phyloP scores from a whole-genome alignment of 805 yeast species.

The Ogataea henricii region DNA sequence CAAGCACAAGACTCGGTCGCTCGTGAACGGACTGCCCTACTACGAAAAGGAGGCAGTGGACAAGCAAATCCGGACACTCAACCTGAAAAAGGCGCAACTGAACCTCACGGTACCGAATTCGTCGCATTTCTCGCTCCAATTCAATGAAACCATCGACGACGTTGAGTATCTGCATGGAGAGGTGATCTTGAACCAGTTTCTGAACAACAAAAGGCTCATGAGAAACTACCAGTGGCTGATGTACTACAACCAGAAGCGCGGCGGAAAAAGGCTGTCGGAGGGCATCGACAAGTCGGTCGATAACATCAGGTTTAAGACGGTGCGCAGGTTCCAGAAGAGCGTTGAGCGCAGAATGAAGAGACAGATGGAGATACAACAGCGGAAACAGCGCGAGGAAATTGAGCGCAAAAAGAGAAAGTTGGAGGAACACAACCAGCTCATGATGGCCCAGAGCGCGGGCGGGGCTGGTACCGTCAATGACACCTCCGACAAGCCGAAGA shows the following conservation, averaged over 20 bases:
- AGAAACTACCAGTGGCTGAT: constrained; percentile 50
- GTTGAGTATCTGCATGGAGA: constrained; percentile 52
- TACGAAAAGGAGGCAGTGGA: constrained; percentile 35
- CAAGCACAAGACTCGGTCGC: constrained; percentile 22
- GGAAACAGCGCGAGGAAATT: constrained; percentile 17
- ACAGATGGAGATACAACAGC: constrained; percentile 22
- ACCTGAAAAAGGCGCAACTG: constrained; percentile 31
- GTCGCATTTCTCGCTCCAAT: constrained; percentile 30
- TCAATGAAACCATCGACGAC: constrained; percentile 43
- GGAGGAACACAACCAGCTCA: constrained; percentile 9
- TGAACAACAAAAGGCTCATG: constrained; percentile 43
- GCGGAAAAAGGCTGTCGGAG: constrained; percentile 33
- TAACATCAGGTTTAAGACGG: constrained; percentile 21
- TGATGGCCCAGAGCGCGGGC: constrained; percentile 1
- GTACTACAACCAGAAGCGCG: constrained; percentile 48
- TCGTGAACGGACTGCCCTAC: constrained; percentile 46
- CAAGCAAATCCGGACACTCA: constrained; percentile 26
- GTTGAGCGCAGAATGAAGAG: constrained; percentile 24
- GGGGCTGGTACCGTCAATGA: neutral
- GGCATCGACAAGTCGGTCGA: constrained; percentile 16
- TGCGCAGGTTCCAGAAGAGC: constrained; percentile 34
- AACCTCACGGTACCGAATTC: constrained; percentile 29
- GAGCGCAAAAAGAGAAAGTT: constrained; percentile 14
- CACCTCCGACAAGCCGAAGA: constrained; percentile 8
- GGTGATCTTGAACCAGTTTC: constrained; percentile 45